Evolutionary conservation across 139 green algal species (phyloP).

Genomic region (Chlorokybus atmophyticus): DNA sequence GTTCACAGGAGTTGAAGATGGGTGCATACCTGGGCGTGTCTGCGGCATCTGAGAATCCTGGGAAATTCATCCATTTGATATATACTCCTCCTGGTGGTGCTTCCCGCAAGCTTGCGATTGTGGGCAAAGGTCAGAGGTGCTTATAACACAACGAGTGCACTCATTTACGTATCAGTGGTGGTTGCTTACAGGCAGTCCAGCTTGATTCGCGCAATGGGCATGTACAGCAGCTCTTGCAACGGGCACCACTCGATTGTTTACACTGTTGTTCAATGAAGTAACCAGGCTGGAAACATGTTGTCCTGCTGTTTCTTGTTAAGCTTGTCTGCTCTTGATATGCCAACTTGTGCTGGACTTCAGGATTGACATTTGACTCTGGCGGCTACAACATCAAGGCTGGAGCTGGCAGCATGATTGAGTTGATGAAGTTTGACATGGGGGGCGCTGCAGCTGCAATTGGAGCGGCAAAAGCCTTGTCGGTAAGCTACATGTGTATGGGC

Average conservation of each 20-base stretch:
- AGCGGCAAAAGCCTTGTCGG: slow-evolving; percentile 32
- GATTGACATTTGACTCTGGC: slow-evolving; percentile 25
- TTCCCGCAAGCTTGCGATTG: slow-evolving; percentile 42
- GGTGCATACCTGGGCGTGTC: slow-evolving; percentile 87
- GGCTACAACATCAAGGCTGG: slow-evolving; percentile 98
- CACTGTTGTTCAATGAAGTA: too few relatives aligned
- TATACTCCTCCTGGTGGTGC: slow-evolving; percentile 56
- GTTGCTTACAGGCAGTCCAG: neutral
- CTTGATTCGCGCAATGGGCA: too few relatives aligned
- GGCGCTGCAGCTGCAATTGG: slow-evolving; percentile 31
- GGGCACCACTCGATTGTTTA: too few relatives aligned
- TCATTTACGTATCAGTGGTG: slow-evolving; percentile 16
- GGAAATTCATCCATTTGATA: slow-evolving; percentile 94
- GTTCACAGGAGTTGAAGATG: slow-evolving; percentile 73
- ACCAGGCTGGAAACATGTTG: too few relatives aligned
- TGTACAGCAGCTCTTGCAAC: too few relatives aligned
- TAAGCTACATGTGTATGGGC: too few relatives aligned
- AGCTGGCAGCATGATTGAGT: slow-evolving; percentile 77
- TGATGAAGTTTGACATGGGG: slow-evolving; percentile 86
- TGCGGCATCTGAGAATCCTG: slow-evolving; percentile 53
- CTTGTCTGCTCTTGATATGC: too few relatives aligned
- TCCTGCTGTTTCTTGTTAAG: too few relatives aligned
- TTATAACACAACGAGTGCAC: too few relatives aligned
- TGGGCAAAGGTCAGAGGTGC: slow-evolving; percentile 61
- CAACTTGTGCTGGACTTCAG: too few relatives aligned